phyloP scores from a whole-genome alignment of 768 basidiomycete species.

The Hirschioporus abietinus region DNA sequence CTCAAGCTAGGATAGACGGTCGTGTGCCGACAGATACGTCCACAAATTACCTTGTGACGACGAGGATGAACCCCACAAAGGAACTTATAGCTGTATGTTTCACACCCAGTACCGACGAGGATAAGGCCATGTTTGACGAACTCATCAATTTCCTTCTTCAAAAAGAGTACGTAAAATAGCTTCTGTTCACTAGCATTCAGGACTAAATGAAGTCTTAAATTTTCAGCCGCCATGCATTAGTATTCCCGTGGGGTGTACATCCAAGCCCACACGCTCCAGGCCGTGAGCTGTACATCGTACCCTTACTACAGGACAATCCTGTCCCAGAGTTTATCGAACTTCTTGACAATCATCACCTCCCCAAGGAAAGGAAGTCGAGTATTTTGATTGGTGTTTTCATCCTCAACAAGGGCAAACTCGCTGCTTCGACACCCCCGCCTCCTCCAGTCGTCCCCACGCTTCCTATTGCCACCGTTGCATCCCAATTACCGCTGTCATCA shows the following conservation, averaged over 20 bases:
- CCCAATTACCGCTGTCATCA: constrained; percentile 8
- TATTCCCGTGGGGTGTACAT: constrained; percentile 79
- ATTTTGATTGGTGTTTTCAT: constrained; percentile 82
- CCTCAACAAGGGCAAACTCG: constrained; percentile 75
- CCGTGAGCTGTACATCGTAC: constrained; percentile 83
- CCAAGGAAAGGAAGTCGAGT: constrained; percentile 55
- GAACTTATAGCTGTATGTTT: constrained; percentile 79
- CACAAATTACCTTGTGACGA: constrained; percentile 71
- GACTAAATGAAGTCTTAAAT: constrained; percentile 7
- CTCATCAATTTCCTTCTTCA: constrained; percentile 62
- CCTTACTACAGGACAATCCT: constrained; percentile 56
- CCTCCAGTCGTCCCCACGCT: constrained; percentile 25
- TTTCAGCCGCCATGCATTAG: constrained; percentile 74
- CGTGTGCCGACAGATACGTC: constrained; percentile 77
- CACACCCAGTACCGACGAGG: constrained; percentile 41
- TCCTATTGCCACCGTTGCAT: background rate
- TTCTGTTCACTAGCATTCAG: background rate
- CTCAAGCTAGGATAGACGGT: constrained; percentile 72
- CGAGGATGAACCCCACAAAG: constrained; percentile 67
- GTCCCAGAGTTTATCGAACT: constrained; percentile 85
- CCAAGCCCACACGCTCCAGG: constrained; percentile 73
- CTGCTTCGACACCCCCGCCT: constrained; percentile 21
- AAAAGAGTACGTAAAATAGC: constrained; percentile 58
- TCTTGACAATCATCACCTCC: constrained; percentile 68
- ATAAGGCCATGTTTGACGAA: constrained; percentile 49